Evolutionary conservation across 2,329 filamentous ascomycete species (phyloP).

Genomic region (Neonectria punicea): DNA sequence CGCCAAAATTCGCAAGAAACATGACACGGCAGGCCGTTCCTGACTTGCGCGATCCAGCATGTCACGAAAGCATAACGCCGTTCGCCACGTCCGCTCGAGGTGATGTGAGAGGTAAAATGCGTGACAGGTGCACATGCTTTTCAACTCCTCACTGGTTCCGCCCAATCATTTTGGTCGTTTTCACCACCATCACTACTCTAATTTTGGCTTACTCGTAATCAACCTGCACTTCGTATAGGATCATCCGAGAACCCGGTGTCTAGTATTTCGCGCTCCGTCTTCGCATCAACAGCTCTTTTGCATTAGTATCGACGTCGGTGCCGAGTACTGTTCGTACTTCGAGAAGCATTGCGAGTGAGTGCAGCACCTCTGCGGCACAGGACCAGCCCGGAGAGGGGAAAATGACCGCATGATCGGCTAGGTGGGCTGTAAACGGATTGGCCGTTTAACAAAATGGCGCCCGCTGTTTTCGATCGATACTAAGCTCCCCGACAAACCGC

Average conservation of each 20-base stretch:
- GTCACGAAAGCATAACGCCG: constrained; percentile 5
- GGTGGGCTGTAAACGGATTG: neutral
- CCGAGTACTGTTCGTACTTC: neutral
- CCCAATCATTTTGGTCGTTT: neutral
- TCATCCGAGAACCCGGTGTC: neutral
- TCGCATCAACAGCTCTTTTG: no score
- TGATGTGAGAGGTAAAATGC: neutral
- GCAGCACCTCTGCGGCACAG: constrained; percentile 12
- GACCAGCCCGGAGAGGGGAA: constrained; percentile 2
- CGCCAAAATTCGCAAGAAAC: constrained; percentile 6
- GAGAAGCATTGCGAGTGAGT: neutral
- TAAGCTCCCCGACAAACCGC: neutral
- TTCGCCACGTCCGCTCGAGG: constrained; percentile 1
- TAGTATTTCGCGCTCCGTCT: neutral
- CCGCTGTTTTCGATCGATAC: neutral
- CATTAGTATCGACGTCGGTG: neutral
- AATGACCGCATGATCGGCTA: neutral
- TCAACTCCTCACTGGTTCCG: neutral
- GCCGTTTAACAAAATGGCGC: neutral
- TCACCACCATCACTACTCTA: neutral
- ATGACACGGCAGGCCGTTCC: constrained; percentile 19
- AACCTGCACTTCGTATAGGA: neutral
- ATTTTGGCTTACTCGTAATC: neutral
- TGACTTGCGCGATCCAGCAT: constrained; percentile 3
- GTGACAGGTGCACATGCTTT: neutral